Percentiles rank a stretch among this genome's conserved stretches.
Conservation (phyloP, 805 yeast species). For the Saccharomyces cerevisiae region DNA sequence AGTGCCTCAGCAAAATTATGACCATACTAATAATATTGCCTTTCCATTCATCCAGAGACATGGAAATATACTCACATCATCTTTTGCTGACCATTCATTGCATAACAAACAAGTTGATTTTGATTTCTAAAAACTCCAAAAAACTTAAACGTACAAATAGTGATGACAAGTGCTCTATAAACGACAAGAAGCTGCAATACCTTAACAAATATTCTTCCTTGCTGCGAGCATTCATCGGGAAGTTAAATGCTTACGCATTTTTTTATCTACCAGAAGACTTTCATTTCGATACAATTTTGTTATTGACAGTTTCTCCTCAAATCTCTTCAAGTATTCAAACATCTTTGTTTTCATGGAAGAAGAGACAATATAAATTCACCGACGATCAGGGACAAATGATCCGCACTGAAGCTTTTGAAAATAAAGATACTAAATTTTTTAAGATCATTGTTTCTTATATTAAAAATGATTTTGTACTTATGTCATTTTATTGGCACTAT, state of each 20-base stretch:
- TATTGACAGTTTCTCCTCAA: constrained; percentile 9
- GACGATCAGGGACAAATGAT: constrained; percentile 2
- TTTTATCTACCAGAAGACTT: constrained; percentile 23
- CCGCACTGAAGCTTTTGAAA: constrained; percentile 8
- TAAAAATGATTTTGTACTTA: constrained; percentile 21
- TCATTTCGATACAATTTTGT: constrained; percentile 19
- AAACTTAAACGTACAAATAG: not conserved
- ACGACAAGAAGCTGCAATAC: constrained; percentile 5
- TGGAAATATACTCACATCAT: constrained; percentile 21
- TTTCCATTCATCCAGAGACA: constrained; percentile 6
- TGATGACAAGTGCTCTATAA: not conserved
- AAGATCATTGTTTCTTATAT: constrained; percentile 26
- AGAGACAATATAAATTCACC: constrained; percentile 6
- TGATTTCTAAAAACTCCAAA: constrained; percentile 16
- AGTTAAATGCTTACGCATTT: constrained; percentile 26
- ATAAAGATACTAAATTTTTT: constrained; percentile 15
- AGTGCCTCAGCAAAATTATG: constrained; percentile 29
- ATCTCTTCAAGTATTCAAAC: constrained; percentile 1
- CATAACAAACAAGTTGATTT: constrained; percentile 20
- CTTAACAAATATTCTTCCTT: constrained; percentile 17
- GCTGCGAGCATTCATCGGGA: constrained; percentile 25
- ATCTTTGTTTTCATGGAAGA: constrained; percentile 21
- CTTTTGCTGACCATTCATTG: constrained; percentile 22
- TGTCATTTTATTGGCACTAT: constrained; percentile 29
- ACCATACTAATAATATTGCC: constrained; percentile 16